Percentiles rank a stretch among this genome's conserved stretches.
Conservation (phyloP, 768 basidiomycete genomes). For the Mycena pura region DNA sequence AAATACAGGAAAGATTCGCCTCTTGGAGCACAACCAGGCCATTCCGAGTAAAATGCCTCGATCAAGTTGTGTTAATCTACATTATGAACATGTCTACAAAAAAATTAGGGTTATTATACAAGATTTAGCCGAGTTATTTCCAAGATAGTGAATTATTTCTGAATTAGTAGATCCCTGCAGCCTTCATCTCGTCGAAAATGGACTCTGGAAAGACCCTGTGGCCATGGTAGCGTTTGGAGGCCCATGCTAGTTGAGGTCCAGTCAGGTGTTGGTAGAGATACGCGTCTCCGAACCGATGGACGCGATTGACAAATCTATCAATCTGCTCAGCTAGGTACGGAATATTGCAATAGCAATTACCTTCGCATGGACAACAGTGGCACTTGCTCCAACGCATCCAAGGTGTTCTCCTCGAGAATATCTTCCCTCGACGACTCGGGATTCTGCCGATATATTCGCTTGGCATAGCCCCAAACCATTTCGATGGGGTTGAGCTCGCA, state of each 20-base stretch:
- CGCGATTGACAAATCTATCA: constrained; percentile 32
- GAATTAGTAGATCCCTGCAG: too few species aligned
- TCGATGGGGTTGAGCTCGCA: constrained; percentile 34
- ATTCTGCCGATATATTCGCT: constrained; percentile 28
- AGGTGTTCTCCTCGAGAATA: constrained; percentile 25
- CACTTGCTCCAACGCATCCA: constrained; percentile 21
- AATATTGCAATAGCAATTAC: not conserved
- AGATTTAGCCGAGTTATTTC: too few species aligned
- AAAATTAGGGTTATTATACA: too few species aligned
- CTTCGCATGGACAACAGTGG: not conserved
- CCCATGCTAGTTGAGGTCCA: too few species aligned
- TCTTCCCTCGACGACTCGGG: constrained; percentile 6
- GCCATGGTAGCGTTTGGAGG: constrained; percentile 29
- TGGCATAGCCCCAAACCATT: constrained; percentile 34
- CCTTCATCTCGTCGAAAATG: constrained; percentile 4
- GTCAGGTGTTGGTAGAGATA: too few species aligned
- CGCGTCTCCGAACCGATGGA: too few species aligned
- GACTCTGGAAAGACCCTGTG: constrained; percentile 20
- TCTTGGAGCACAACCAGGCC: too few species aligned
- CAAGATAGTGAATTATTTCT: too few species aligned
- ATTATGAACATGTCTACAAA: too few species aligned
- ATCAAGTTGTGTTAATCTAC: too few species aligned
- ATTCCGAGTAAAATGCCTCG: too few species aligned
- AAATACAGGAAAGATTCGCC: too few species aligned
- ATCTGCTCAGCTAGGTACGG: not conserved